Conservation (phyloP, 2,329 filamentous ascomycete species). For the Alternaria gansuensis region DNA sequence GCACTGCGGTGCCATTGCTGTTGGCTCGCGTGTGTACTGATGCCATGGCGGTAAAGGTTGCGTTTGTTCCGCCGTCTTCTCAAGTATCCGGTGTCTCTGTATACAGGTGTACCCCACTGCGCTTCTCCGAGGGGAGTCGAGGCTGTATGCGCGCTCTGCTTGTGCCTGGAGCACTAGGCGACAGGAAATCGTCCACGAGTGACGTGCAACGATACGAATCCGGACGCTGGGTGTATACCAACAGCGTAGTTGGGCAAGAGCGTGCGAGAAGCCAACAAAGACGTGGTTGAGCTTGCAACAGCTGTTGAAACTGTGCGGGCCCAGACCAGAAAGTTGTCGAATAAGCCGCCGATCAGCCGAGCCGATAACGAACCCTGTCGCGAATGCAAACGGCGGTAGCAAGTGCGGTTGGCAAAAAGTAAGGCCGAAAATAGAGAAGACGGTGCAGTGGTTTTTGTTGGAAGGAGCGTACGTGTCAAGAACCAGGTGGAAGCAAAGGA, state of each 20-base stretch:
- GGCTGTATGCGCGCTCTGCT: conserved; percentile 15
- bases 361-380: conserved; percentile 47
- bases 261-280: conserved; percentile 7
- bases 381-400: conserved; percentile 5
- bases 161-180: conserved; percentile 15
- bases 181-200: conserved; percentile 13
- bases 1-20: conserved; percentile 43
- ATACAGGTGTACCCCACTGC: conserved; percentile 22
- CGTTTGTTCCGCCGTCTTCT: conserved; percentile 3
- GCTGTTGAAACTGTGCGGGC: conserved; percentile 23
- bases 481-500: conserved; percentile 10
- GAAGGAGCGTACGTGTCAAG: conserved; percentile 22
- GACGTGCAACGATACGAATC: conserved; percentile 1
- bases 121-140: conserved; percentile 11
- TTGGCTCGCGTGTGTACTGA: conserved; percentile 40
- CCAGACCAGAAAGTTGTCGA: conserved; percentile 38
- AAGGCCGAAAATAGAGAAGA: conserved; percentile 3
- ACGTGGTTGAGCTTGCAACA: conserved; percentile 9
- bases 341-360: conserved; percentile 47
- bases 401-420: conserved; percentile 8
- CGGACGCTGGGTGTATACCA: neutral
- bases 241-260: neutral
- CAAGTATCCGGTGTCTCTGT: neutral
- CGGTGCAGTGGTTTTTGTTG: neutral
- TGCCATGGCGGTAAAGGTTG: conserved; percentile 34